Base-by-base conservation (phyloP, 1,139 yeast species). In the Suhomyces bribrorum region DNA sequence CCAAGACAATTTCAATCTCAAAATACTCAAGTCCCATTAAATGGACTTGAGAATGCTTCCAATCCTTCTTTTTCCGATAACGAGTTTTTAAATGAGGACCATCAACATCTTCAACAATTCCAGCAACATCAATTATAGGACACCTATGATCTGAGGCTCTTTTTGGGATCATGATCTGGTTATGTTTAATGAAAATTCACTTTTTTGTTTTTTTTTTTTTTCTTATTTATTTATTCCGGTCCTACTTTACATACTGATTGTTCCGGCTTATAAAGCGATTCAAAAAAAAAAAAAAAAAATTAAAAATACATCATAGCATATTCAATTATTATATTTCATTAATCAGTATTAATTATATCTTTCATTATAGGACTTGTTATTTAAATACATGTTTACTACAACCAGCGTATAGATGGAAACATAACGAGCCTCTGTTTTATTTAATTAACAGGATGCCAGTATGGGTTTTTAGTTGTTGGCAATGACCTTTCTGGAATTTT, bases 1-100 rank as follows among this genome's bases (percentile, higher is more conserved):
- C 89, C 89, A 44, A 75, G 82, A 52, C 74, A 69, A 50, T 69
- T 69, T 45, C 68, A 65, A 47, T 49, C 49, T 29, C 53, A 53
- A 34, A 41, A 44, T 26, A 35, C 40, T 14, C 52, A 43, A 27
- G 48, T 46, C 20, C 50, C 47, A 24, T 35, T 49, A 18, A 48
- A 44, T 16, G 50, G 50, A 18, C 45, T 57, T 26, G 61, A 57
- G 29, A 52, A 45, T 37, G 51, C 40, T n/a, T 59, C 62, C 14
- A 52, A 50, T 23, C 52, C 52, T 29, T 55, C 64, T 12, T 58
- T 54, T 38, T 59, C 65, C n/a, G 66, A 59, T 38, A 50, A 47
- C 36, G 66, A 61, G 34, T 53, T 59, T 35, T 47, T 55, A 45
- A 47, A 48, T 42, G 62, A 56, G 37, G 59, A 55, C 28, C 49